Conservation (phyloP, 2,329 filamentous ascomycete genomes). For the Arachnomyces sp. region DNA sequence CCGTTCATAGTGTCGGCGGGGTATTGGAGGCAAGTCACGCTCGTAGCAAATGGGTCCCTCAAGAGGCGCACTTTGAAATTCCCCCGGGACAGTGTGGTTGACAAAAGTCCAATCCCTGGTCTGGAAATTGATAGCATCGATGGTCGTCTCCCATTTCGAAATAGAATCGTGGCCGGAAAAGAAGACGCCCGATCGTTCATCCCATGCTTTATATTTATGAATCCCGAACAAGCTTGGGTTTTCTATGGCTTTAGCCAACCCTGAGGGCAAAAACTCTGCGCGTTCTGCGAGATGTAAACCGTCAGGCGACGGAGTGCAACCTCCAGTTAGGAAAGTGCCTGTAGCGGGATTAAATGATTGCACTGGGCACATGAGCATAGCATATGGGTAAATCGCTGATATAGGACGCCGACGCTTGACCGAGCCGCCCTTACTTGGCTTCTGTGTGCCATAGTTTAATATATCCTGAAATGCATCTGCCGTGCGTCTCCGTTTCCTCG, state of each 20-base stretch:
- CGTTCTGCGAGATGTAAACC: too few species aligned
- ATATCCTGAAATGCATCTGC: too few species aligned
- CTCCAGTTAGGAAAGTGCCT: conserved; percentile 40
- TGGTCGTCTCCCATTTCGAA: conserved; percentile 31
- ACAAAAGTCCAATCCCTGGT: conserved; percentile 26
- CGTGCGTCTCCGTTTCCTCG: too few species aligned
- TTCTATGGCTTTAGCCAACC: conserved; percentile 25
- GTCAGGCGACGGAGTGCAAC: neutral
- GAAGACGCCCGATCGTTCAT: conserved; percentile 21
- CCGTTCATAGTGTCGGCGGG: too few species aligned
- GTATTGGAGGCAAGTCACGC: conserved; percentile 8
- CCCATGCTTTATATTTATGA: conserved; percentile 12
- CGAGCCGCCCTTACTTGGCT: too few species aligned
- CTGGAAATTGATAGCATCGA: conserved; percentile 20
- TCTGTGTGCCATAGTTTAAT: too few species aligned
- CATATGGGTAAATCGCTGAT: conserved; percentile 20
- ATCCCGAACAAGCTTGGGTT: conserved; percentile 11
- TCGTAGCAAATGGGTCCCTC: conserved; percentile 28
- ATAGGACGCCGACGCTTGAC: conserved; percentile 12
- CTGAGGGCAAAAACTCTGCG: conserved; percentile 12
- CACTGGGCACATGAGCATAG: conserved; percentile 31
- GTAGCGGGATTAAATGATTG: conserved; percentile 32
- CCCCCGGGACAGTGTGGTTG: conserved; percentile 27
- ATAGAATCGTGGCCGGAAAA: conserved; percentile 25
- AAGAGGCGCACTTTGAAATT: conserved; percentile 26